A percentile compares a stretch with the other conserved stretches of the same genome.
These are phyloP conservation scores for Elasticomyces elasticus DNA, from an alignment of 495 filamentous ascomycete species.

Conservation along the genomic window DNA sequence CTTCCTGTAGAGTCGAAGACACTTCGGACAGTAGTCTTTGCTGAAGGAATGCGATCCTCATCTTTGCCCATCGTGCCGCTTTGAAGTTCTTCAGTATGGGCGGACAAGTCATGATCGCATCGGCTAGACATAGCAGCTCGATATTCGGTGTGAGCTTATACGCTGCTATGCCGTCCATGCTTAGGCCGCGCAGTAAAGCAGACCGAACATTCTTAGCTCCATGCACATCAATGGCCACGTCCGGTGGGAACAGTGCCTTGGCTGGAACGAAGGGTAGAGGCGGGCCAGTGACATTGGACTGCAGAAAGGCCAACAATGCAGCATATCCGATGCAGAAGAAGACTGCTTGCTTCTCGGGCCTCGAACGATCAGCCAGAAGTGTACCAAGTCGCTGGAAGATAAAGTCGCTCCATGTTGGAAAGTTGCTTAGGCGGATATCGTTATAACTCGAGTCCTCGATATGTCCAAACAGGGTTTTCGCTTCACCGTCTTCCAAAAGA, in stretches of 20 bases:
- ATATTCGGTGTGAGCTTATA: slow-evolving; percentile 76
- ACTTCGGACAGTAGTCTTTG: slow-evolving; percentile 77
- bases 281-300: slow-evolving; percentile 86
- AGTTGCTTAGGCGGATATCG: slow-evolving; percentile 18
- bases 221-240: slow-evolving; percentile 17
- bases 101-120: slow-evolving; percentile 51
- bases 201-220: slow-evolving; percentile 32
- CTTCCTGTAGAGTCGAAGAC: slow-evolving; percentile 52
- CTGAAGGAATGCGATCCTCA: slow-evolving; percentile 74
- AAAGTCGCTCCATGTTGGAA: slow-evolving; percentile 31
- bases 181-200: slow-evolving; percentile 52
- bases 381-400: slow-evolving; percentile 30
- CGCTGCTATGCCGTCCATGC: slow-evolving; percentile 73
- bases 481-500: slow-evolving; percentile 24
- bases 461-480: slow-evolving; percentile 27
- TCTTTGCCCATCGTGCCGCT: slow-evolving; percentile 34
- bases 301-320: slow-evolving; percentile 74
- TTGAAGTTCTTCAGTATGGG: slow-evolving; percentile 35
- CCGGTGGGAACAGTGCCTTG: slow-evolving; percentile 44
- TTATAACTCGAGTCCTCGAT: slow-evolving; percentile 15
- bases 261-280: slow-evolving; percentile 49
- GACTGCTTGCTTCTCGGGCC: slow-evolving; percentile 23
- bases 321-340: slow-evolving; percentile 55
- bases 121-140: slow-evolving; percentile 71
- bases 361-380: slow-evolving; percentile 25